Conservation (phyloP, 2,329 filamentous ascomycete species). For the Xylaria sp. region DNA sequence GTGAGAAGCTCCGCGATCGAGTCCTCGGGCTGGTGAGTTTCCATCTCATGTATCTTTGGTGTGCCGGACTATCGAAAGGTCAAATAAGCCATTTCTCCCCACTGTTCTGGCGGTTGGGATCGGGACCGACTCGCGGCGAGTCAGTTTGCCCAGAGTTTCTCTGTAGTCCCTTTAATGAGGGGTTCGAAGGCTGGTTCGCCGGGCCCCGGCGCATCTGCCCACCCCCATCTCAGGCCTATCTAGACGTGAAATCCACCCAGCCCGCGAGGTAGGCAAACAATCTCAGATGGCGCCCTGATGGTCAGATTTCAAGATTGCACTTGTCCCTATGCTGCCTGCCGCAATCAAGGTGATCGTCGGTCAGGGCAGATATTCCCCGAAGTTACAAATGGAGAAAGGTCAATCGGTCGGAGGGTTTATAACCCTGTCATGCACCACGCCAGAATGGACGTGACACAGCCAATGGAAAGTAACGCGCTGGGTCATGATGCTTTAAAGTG, state of each 20-base stretch:
- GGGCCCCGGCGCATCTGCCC: conserved; percentile 24
- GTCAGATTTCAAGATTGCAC: conserved; percentile 10
- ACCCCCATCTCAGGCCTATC: background rate
- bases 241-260: conserved; percentile 3
- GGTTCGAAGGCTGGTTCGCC: conserved; percentile 15
- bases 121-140: conserved; percentile 18
- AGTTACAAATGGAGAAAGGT: conserved; percentile 33
- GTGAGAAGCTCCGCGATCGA: conserved; percentile 68
- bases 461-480: conserved; percentile 38
- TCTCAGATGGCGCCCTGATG: conserved; percentile 21
- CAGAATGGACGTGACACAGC: conserved; percentile 32
- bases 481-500: conserved; percentile 38
- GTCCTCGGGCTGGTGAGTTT: conserved; percentile 47
- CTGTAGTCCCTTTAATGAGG: conserved; percentile 5
- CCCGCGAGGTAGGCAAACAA: conserved; percentile 12
- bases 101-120: conserved; percentile 20
- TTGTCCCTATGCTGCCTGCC: conserved; percentile 23
- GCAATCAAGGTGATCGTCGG: conserved; percentile 25
- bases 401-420: conserved; percentile 31
- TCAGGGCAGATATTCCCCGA: conserved; percentile 31
- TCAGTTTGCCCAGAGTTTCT: conserved; percentile 22
- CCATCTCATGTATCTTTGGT: conserved; percentile 20
- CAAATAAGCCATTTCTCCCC: conserved; percentile 16
- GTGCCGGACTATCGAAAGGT: background rate
- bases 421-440: conserved; percentile 38